Percentiles rank a stretch among this genome's conserved stretches.
phyloP scores from a whole-genome alignment of 441 rosid genomes.

The Croton laevigatus region DNA sequence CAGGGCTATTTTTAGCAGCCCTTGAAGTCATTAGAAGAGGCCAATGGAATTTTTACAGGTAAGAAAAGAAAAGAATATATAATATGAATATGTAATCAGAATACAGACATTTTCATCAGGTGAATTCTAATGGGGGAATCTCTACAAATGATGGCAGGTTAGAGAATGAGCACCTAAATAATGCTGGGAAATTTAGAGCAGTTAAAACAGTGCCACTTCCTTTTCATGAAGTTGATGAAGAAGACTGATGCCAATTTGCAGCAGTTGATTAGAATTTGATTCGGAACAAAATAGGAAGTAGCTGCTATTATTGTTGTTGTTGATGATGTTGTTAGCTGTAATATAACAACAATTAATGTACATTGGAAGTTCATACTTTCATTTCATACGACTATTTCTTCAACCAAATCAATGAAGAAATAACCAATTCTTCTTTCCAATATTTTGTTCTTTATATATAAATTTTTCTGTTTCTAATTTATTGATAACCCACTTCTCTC shows the following conservation, averaged over 20 bases:
- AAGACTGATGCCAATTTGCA: conserved; percentile 60
- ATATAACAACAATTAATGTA: conserved; percentile 15
- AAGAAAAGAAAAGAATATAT: conserved; percentile 2
- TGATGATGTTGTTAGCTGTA: no score
- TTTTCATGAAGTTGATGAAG: conserved; percentile 88
- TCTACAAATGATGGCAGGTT: conserved; percentile 56
- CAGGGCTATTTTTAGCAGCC: conserved; percentile 73
- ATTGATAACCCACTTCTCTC: background rate
- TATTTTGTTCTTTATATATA: background rate
- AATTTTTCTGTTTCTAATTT: background rate
- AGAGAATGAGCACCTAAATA: conserved; percentile 99
- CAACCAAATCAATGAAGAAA: conserved; percentile 23
- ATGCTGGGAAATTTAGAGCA: conserved; percentile 95
- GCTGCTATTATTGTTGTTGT: conserved; percentile 26
- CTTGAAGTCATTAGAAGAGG: conserved; percentile 98
- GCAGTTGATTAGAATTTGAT: conserved; percentile 35
- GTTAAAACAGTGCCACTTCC: conserved; percentile 95
- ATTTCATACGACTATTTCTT: conserved; percentile 25
- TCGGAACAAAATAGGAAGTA: conserved; percentile 19
- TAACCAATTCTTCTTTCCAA: conserved; percentile 12
- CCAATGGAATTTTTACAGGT: conserved; percentile 96
- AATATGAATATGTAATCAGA: background rate
- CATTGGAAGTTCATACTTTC: conserved; percentile 36
- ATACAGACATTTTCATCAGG: conserved; percentile 4
- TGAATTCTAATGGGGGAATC: conserved; percentile 2